Conservation (phyloP, 2,329 filamentous ascomycete species). For the Penicillium decumbens region DNA sequence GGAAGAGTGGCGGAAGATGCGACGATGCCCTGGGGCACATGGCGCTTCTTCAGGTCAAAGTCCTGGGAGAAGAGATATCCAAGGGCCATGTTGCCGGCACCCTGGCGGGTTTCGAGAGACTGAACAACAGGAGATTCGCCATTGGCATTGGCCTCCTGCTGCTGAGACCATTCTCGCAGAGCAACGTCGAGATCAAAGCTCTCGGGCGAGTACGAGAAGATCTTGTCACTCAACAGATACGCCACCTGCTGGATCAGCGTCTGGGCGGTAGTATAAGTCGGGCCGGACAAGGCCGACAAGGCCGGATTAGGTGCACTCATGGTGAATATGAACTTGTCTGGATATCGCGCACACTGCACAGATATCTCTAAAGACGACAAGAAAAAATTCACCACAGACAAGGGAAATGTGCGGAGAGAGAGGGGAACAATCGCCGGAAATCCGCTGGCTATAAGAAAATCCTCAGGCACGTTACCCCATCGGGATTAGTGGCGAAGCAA, state of each 20-base stretch:
- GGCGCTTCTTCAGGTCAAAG: constrained; percentile 84
- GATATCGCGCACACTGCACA: constrained; percentile 20
- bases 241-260: constrained; percentile 92
- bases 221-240: constrained; percentile 91
- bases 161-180: constrained; percentile 68
- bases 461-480: constrained; percentile 27
- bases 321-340: constrained; percentile 22
- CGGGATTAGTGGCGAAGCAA: constrained; percentile 27
- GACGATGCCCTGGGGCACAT: constrained; percentile 85
- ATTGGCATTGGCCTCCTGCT: constrained; percentile 71
- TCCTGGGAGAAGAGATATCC: constrained; percentile 98
- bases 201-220: constrained; percentile 94
- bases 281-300: constrained; percentile 65
- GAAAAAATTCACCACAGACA: constrained; percentile 21
- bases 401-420: constrained; percentile 21
- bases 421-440: constrained; percentile 14
- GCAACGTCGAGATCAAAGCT: constrained; percentile 86
- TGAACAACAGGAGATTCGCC: constrained; percentile 74
- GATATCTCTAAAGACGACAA: constrained; percentile 21
- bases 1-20: constrained; percentile 78
- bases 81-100: constrained; percentile 84
- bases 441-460: constrained; percentile 26
- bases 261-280: constrained; percentile 90
- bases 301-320: constrained; percentile 40
- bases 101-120: constrained; percentile 77